Evolutionary conservation across 176 grass and related monocot genomes (phyloP), one percentile per base, ranked within the genome.

Genomic region (Stipa capillata): DNA sequence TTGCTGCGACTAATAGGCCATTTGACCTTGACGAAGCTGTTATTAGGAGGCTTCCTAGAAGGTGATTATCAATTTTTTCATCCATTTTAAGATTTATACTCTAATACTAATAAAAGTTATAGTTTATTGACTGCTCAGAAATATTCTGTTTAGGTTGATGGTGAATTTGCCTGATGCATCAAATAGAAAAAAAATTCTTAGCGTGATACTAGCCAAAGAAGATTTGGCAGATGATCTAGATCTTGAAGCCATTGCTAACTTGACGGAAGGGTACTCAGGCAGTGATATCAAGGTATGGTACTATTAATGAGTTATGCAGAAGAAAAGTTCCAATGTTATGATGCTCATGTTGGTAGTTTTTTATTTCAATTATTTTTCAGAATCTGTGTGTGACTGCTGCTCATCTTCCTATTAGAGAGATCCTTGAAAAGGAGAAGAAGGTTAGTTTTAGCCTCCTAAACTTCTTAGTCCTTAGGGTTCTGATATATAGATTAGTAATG

Each of bases 11-110:
- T 62, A 98, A 98, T 87, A 89, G 96, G 50, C 96, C 96, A 69
- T 98, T 98, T 89, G 96, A 98, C 80, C 96, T 95, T 71, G 96
- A 99, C 70, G 96, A 99, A 72, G 96, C 96, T 81, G 96, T 95
- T 58, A 88, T 99, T 77, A 88, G 92, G 90, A 90, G 96, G 74
- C 96, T 99, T 77, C 96, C 96, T 18, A 85, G 96, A 79, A 93
- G 96, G 96, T 94, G 74, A 48, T 27, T 82, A 18, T 64, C 63
- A 71, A 16, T 17, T 55, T 57, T 44, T 84, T 36, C 61, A 79
- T 73, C 21, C 20, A 23, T 65, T 20, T 65, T 59, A 59, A 32
- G 67, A 60, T 49, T 56, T 68, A 15, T 41, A 74, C 36, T 78
- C 17, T 73, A 55, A 10, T 47, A 31, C 18, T 16, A 42, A 14